Evolutionary conservation across 164 flowering plant genomes (phyloP).

Genomic region (Macadamia tetraphylla): DNA sequence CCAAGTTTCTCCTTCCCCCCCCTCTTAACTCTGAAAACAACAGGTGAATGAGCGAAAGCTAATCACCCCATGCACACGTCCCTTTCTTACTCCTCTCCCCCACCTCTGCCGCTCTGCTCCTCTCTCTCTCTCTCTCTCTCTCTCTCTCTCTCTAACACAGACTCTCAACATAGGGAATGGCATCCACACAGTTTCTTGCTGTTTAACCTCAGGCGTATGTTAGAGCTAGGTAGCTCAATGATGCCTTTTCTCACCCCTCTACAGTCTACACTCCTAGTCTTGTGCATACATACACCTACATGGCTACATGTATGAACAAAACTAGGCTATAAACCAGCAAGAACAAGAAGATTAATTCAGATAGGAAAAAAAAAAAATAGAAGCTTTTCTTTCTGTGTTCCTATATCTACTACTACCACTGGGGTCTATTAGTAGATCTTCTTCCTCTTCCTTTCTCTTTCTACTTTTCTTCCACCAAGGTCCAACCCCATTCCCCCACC

Average conservation of each 20-base stretch:
- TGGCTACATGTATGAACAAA: no score
- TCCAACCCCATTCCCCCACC: no score
- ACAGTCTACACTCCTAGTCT: slow-evolving; percentile 33
- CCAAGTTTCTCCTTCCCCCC: neutral
- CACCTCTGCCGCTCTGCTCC: slow-evolving; percentile 55
- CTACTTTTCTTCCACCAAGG: no score
- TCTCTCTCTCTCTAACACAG: no score
- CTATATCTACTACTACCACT: neutral
- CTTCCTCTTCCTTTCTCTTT: neutral
- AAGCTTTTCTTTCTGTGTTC: neutral
- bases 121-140: slow-evolving; percentile 28
- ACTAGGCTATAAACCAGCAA: neutral
- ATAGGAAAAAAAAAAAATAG: neutral
- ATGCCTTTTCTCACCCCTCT: slow-evolving; percentile 14
- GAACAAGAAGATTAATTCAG: neutral
- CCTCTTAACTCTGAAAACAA: slow-evolving; percentile 53
- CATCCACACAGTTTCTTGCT: slow-evolving; percentile 20
- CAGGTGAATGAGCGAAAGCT: slow-evolving; percentile 51
- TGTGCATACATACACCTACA: slow-evolving; percentile 19
- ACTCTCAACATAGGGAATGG: slow-evolving; percentile 31
- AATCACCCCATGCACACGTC: slow-evolving; percentile 62
- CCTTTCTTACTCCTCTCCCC: slow-evolving; percentile 53
- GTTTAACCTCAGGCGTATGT: slow-evolving; percentile 8
- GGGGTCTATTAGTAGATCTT: neutral
- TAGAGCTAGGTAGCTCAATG: neutral